Evolutionary conservation across 2,329 filamentous ascomycete genomes (phyloP).

Genomic region (Aspergillus oerlinghausenensis): DNA sequence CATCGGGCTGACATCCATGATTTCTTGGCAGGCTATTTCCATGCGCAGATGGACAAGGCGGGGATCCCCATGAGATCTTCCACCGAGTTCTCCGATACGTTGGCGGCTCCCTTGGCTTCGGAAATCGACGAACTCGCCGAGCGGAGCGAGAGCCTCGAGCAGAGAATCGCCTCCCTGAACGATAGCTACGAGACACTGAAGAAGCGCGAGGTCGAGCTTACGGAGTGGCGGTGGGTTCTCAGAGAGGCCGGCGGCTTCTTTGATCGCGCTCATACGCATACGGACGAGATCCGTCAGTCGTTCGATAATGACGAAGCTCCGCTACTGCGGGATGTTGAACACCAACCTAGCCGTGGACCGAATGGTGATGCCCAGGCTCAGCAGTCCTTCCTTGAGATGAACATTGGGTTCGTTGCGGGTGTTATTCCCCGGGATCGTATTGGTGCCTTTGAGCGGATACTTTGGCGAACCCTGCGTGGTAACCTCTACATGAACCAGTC

Average conservation of each 20-base stretch:
- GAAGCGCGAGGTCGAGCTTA: slow-evolving; percentile 93
- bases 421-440: slow-evolving; percentile 92
- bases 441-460: slow-evolving; percentile 90
- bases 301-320: slow-evolving; percentile 86
- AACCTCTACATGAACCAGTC: slow-evolving; percentile 99
- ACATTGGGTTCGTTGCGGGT: slow-evolving; percentile 96
- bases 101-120: slow-evolving; percentile 81
- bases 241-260: slow-evolving; percentile 97
- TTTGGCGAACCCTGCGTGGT: slow-evolving; percentile 94
- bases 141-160: slow-evolving; percentile 86
- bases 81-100: slow-evolving; percentile 80
- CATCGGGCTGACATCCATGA: slow-evolving; percentile 1
- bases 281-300: slow-evolving; percentile 91
- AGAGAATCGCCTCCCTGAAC: slow-evolving; percentile 84
- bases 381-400: slow-evolving; percentile 92
- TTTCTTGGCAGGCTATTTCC: slow-evolving; percentile 72
- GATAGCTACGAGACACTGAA: slow-evolving; percentile 98
- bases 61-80: slow-evolving; percentile 81
- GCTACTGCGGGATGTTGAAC: slow-evolving; percentile 86
- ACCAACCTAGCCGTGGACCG: slow-evolving; percentile 58
- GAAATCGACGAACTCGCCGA: slow-evolving; percentile 96
- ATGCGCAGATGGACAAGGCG: slow-evolving; percentile 90
- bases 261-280: slow-evolving; percentile 90
- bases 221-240: slow-evolving; percentile 97
- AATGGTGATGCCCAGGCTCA: slow-evolving; percentile 65